phyloP scores from a whole-genome alignment of 163 green algal genomes.

The Chloromonas sp. region DNA sequence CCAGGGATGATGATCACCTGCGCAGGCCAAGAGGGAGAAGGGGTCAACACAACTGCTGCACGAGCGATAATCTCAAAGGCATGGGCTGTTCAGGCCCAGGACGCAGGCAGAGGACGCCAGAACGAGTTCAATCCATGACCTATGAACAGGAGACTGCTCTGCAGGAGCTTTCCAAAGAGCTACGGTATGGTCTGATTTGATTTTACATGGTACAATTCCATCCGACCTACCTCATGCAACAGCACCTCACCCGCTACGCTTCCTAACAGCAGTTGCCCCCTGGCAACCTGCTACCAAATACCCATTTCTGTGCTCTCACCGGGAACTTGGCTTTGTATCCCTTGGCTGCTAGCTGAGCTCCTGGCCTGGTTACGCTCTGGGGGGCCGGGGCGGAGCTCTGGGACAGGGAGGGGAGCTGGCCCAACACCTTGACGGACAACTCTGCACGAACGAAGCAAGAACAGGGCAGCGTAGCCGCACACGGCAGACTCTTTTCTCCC shows the following conservation, averaged over 20 bases:
- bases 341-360: not conserved
- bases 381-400: no score
- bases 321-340: not conserved
- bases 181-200: not conserved
- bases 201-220: not conserved
- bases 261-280: not conserved
- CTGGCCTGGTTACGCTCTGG: not conserved
- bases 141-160: no score
- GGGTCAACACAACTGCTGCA: not conserved
- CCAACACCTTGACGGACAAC: no score
- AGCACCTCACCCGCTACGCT: not conserved
- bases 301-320: not conserved
- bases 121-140: not conserved
- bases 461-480: no score
- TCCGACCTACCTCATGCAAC: not conserved
- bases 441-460: no score
- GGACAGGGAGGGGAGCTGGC: no score
- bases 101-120: not conserved
- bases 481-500: no score
- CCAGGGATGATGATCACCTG: conserved; percentile 23
- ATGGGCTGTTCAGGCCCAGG: not conserved
- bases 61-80: not conserved
- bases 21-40: not conserved
- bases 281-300: not conserved
- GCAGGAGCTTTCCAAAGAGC: no score